Conservation (phyloP, 78 protist species). For the Tieghemostelium lacteum region DNA sequence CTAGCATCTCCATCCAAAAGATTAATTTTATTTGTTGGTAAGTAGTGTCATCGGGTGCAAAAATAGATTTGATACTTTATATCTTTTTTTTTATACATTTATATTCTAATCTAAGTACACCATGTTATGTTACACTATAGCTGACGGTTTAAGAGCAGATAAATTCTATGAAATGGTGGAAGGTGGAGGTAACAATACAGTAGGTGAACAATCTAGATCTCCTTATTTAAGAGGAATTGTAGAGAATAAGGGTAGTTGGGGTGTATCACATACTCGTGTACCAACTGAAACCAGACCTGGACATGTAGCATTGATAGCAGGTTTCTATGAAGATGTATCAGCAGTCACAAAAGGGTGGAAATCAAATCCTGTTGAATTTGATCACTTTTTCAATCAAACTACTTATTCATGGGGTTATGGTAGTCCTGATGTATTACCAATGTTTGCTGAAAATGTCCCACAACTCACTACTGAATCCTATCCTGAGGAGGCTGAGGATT, state of each 20-base stretch:
- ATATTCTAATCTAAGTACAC: neutral
- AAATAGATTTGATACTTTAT: neutral
- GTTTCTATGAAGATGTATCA: conserved; percentile 93
- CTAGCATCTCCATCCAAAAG: conserved; percentile 81
- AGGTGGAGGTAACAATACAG: neutral
- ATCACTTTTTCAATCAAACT: conserved; percentile 87
- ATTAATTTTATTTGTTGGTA: conserved; percentile 88
- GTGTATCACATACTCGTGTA: conserved; percentile 92
- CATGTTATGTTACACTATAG: no score
- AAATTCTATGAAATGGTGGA: conserved; percentile 72
- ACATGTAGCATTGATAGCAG: conserved; percentile 94
- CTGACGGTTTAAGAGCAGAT: conserved; percentile 93
- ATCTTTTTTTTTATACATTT: neutral
- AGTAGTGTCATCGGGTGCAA: neutral
- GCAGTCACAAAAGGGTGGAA: conserved; percentile 96
- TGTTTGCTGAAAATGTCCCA: conserved; percentile 76
- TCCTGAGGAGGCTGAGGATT: conserved; percentile 84
- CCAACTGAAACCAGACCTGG: conserved; percentile 97
- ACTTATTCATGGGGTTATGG: conserved; percentile 86
- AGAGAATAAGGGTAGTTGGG: conserved; percentile 78
- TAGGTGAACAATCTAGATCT: conserved; percentile 17
- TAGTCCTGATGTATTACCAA: conserved; percentile 89
- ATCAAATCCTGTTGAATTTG: conserved; percentile 91
- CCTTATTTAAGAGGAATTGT: conserved; percentile 80
- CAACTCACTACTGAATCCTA: conserved; percentile 59